A percentile compares a stretch with the other conserved stretches of the same genome.
Evolutionary conservation across 75 land plant species (phyloP).

Genomic region (Sequoia sempervirens): DNA sequence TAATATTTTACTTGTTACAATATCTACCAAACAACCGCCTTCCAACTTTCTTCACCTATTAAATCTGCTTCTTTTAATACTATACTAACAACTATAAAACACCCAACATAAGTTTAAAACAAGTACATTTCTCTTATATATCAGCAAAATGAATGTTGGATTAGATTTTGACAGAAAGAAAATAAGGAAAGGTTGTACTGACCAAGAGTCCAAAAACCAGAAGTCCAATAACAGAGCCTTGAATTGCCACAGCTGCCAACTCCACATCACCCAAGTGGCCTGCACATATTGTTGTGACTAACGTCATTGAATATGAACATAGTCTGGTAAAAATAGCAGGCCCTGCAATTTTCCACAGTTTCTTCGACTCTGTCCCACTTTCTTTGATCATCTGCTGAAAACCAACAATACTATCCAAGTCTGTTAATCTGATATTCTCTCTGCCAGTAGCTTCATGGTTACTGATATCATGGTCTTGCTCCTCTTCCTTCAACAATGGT

Average conservation of each 20-base stretch:
- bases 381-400: not conserved
- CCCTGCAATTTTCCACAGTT: constrained; percentile 47
- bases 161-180: too few species aligned
- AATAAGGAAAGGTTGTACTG: not conserved
- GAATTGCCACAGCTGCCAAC: constrained; percentile 51
- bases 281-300: constrained; percentile 32
- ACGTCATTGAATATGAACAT: constrained; percentile 23
- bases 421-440: not conserved
- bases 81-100: too few species aligned
- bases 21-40: too few species aligned
- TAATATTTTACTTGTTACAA: too few species aligned
- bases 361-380: constrained; percentile 30
- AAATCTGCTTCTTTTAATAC: too few species aligned
- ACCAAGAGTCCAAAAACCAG: constrained; percentile 48
- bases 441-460: too few species aligned
- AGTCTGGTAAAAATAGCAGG: constrained; percentile 44
- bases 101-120: too few species aligned
- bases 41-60: too few species aligned
- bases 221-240: constrained; percentile 22
- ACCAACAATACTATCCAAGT: not conserved
- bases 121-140: too few species aligned
- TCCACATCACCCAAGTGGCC: constrained; percentile 44
- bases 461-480: not conserved
- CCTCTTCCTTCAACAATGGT: not conserved
- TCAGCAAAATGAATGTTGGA: too few species aligned